Evolutionary conservation across 2,329 filamentous ascomycete species (phyloP), one percentile per base, ranked within the genome.

Genomic region (Ilyonectria robusta): DNA sequence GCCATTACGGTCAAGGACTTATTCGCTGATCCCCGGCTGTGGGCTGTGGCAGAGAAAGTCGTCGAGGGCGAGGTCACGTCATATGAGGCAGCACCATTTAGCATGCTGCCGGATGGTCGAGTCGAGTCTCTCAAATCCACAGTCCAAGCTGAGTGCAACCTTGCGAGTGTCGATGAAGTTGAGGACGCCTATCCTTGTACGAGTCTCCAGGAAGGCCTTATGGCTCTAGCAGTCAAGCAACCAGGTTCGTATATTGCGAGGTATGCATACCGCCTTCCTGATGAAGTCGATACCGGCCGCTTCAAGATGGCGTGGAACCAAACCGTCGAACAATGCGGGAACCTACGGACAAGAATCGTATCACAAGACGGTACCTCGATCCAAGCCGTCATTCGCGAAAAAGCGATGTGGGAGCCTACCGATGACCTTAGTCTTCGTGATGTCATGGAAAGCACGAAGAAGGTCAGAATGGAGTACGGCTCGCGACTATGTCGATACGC

Each of bases 201-300:
- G 4, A 56, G 42, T 26, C 19, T 64, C 2, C 61, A 64, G 23
- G 61, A 64, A 31, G 61, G 61, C 31, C 61, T 64, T 13, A 53
- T 64, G 61, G 54, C 61, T 5, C 35, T 64, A 7, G 46, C 46
- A 19, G 61, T 53, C 17, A 58, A 58, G 19, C 54, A 59, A 35
- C 61, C 61, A 1, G 54, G 61, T 1, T 58, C 54, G 17, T 64
- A 63, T 13, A 40, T 63, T 13, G 60, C 35, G 1, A 57, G 48
- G 46, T 19, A 63, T 15, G 51, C 58, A 4, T 63, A 50, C 21
- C 33, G 53, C 2, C 46, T 63, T 4, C 42, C 42, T 7, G 26
- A 44, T 13, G 11, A 21, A 3, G 7, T 57, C 13, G 15, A 63
- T 17, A 31, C 23, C 40, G 17, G 3, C 5, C 46, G 35, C 2